These are phyloP conservation scores for Omphalotus guepiniiformis DNA, from an alignment of 768 basidiomycete species.

Conservation along the genomic window DNA sequence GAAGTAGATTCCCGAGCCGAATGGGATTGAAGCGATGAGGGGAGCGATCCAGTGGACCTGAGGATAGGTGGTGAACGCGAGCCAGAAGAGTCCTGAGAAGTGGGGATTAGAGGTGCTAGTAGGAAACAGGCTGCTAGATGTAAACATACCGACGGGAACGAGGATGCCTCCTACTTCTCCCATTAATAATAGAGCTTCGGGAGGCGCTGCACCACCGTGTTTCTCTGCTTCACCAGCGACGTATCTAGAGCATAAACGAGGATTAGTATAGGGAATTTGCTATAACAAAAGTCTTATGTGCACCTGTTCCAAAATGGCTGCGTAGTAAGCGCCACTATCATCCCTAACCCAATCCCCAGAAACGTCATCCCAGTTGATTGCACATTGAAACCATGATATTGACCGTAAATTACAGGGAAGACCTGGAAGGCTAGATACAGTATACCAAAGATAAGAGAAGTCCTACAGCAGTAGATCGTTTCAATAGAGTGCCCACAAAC, in stretches of 20 bases:
- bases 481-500: constrained; percentile 43
- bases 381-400: constrained; percentile 44
- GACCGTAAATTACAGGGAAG: constrained; percentile 46
- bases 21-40: constrained; percentile 60
- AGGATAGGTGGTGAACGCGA: constrained; percentile 50
- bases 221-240: constrained; percentile 31
- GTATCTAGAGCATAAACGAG: constrained; percentile 22
- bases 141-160: constrained; percentile 49
- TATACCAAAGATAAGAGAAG: constrained; percentile 51
- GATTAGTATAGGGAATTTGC: constrained; percentile 25
- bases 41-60: constrained; percentile 61
- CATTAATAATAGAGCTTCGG: constrained; percentile 62
- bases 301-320: constrained; percentile 49
- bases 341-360: constrained; percentile 57
- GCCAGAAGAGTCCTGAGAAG: constrained; percentile 34
- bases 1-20: constrained; percentile 60
- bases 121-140: constrained; percentile 43
- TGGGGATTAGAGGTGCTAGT: constrained; percentile 48
- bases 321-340: constrained; percentile 44
- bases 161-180: constrained; percentile 65
- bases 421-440: constrained; percentile 63
- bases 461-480: constrained; percentile 42
- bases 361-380: constrained; percentile 54
- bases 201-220: constrained; percentile 49
- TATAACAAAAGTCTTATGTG: constrained; percentile 25